These are phyloP conservation scores for Wickerhamomyces ciferrii DNA, from an alignment of 805 yeast genomes.

Conservation along the genomic window DNA sequence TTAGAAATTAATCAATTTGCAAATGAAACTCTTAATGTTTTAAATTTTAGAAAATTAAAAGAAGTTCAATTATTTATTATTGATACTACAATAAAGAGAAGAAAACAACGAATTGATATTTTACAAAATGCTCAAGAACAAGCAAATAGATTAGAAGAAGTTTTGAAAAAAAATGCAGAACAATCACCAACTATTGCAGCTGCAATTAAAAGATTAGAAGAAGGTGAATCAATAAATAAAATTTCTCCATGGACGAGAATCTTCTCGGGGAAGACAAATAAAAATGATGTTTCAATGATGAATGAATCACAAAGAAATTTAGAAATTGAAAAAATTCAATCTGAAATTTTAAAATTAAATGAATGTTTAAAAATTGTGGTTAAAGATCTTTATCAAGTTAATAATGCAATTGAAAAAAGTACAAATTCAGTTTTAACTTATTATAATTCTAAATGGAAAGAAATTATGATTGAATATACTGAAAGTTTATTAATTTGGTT, in stretches of 20 bases:
- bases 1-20: slow-evolving; percentile 29
- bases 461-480: slow-evolving; percentile 25
- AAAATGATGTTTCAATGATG: slow-evolving; percentile 17
- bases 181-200: slow-evolving; percentile 30
- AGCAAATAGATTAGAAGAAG: slow-evolving; percentile 24
- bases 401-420: slow-evolving; percentile 25
- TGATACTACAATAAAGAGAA: slow-evolving; percentile 31
- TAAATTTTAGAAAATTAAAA: slow-evolving; percentile 56
- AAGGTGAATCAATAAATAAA: slow-evolving; percentile 18
- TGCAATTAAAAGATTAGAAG: slow-evolving; percentile 23
- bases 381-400: slow-evolving; percentile 31
- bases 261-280: slow-evolving; percentile 12
- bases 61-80: slow-evolving; percentile 43
- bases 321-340: slow-evolving; percentile 28
- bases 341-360: slow-evolving; percentile 31
- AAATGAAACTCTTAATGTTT: slow-evolving; percentile 34
- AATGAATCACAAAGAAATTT: slow-evolving; percentile 30
- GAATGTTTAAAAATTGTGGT: slow-evolving; percentile 32
- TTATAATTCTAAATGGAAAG: slow-evolving; percentile 23
- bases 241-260: slow-evolving; percentile 20
- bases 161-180: slow-evolving; percentile 28
- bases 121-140: slow-evolving; percentile 29
- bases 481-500: slow-evolving; percentile 30
- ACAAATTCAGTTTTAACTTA: slow-evolving; percentile 20
- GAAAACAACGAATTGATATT: slow-evolving; percentile 24